Conservation (phyloP, 164 flowering plant genomes). For the Warburgia ugandensis region DNA sequence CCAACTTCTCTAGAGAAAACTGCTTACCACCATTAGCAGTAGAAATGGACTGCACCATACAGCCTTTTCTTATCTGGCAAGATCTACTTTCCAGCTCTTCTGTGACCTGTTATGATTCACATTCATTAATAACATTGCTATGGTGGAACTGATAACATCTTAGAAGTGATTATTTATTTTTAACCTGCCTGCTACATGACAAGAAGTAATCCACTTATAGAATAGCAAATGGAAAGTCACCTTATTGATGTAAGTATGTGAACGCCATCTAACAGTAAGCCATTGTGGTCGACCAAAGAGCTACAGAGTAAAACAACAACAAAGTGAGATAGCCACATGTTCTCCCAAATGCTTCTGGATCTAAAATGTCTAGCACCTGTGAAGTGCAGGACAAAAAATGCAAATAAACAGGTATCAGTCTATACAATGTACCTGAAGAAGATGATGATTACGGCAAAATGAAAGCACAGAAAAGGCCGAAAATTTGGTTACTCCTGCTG, state of each 20-base stretch:
- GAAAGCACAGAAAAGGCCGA: conserved; percentile 88
- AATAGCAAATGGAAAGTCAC: conserved; percentile 24
- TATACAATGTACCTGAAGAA: conserved; percentile 85
- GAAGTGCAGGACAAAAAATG: no score
- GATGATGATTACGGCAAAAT: conserved; percentile 86
- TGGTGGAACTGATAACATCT: no score
- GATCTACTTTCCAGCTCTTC: conserved; percentile 50
- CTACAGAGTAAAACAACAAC: conserved; percentile 25
- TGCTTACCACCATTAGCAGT: conserved; percentile 47
- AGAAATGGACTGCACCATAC: conserved; percentile 52
- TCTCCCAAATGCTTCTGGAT: no score
- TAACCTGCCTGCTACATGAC: no score
- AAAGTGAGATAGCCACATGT: background rate
- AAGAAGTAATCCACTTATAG: no score
- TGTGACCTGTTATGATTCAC: conserved; percentile 39
- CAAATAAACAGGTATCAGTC: no score
- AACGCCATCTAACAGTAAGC: conserved; percentile 75
- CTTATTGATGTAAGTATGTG: conserved; percentile 66
- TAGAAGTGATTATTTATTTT: no score
- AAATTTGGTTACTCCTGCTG: conserved; percentile 65
- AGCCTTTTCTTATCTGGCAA: conserved; percentile 53
- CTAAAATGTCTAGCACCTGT: no score
- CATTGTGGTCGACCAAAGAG: conserved; percentile 89
- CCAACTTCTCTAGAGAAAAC: background rate
- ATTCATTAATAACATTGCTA: background rate